A percentile compares a stretch with the other conserved stretches of the same genome.
Conservation (phyloP, 768 basidiomycete genomes). For the Filobasidium wieringae region DNA sequence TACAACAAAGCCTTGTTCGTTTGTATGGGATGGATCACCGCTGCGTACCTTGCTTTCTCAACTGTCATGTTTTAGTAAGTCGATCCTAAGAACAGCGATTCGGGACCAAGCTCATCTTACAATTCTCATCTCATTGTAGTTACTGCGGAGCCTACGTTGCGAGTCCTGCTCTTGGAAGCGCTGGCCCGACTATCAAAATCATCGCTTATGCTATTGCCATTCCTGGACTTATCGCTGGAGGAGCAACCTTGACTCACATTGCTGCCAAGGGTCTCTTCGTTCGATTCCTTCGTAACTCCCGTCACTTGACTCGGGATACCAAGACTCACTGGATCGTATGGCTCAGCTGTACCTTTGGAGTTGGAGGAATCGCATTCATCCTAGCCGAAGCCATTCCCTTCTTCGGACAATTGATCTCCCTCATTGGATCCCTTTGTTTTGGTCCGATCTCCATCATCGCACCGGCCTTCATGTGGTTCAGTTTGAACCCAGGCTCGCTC, state of each 20-base stretch:
- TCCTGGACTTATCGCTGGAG: slow-evolving; percentile 17
- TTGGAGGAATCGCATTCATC: neutral
- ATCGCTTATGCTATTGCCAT: slow-evolving; percentile 23
- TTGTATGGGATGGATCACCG: slow-evolving; percentile 2
- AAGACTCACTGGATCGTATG: slow-evolving; percentile 13
- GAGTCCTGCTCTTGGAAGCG: slow-evolving; percentile 34
- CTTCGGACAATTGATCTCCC: neutral
- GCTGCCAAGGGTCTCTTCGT: slow-evolving; percentile 14
- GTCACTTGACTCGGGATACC: slow-evolving; percentile 8
- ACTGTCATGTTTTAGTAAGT: slow-evolving; percentile 7
- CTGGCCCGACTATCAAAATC: slow-evolving; percentile 29
- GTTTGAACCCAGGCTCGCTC: neutral
- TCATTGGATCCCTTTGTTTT: neutral
- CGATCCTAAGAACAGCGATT: neutral
- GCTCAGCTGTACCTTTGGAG: slow-evolving; percentile 2
- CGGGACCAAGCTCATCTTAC: neutral
- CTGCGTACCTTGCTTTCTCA: neutral
- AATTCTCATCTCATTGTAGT: neutral
- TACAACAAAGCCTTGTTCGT: slow-evolving; percentile 32
- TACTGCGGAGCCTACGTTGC: slow-evolving; percentile 33
- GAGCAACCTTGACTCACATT: neutral
- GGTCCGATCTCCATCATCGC: neutral
- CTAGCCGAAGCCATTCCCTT: neutral
- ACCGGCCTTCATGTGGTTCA: neutral
- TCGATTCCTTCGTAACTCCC: slow-evolving; percentile 2